phyloP scores from a whole-genome alignment of 306 rosid species.

The Biancaea sappan region DNA sequence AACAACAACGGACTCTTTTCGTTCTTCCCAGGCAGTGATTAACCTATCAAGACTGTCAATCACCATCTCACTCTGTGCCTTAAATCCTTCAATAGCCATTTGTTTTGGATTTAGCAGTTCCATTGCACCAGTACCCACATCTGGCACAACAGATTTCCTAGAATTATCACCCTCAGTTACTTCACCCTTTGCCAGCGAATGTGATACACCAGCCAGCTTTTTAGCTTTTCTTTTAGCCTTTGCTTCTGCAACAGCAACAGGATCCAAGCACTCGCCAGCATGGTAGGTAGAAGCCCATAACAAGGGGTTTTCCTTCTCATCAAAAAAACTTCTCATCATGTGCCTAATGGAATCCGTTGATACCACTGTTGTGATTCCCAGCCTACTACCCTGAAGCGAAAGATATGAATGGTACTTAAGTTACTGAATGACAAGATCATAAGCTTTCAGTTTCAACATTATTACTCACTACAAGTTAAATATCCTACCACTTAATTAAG shows the following conservation, averaged over 20 bases:
- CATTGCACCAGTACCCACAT: slow-evolving; percentile 39
- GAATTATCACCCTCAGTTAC: slow-evolving; percentile 42
- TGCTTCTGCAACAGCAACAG: slow-evolving; percentile 86
- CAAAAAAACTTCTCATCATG: slow-evolving; percentile 98
- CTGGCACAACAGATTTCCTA: slow-evolving; percentile 50
- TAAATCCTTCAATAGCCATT: slow-evolving; percentile 95
- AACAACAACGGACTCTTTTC: slow-evolving; percentile 89
- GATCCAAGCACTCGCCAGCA: slow-evolving; percentile 97
- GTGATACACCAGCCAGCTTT: slow-evolving; percentile 68
- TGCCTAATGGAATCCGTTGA: slow-evolving; percentile 96
- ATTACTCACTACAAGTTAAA: slow-evolving; percentile 14
- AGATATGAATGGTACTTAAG: neutral
- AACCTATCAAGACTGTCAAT: slow-evolving; percentile 98
- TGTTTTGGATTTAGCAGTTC: slow-evolving; percentile 75
- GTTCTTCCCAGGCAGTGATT: slow-evolving; percentile 96
- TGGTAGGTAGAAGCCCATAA: slow-evolving; percentile 98
- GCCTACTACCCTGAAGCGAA: slow-evolving; percentile 79
- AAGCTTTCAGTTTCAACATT: slow-evolving; percentile 19
- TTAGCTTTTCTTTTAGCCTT: slow-evolving; percentile 76
- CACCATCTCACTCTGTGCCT: slow-evolving; percentile 99
- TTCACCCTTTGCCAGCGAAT: slow-evolving; percentile 57
- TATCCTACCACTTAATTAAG: slow-evolving; percentile 30
- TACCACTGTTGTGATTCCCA: slow-evolving; percentile 93
- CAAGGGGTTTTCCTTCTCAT: slow-evolving; percentile 90
- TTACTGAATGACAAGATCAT: slow-evolving; percentile 29